These are phyloP conservation scores for Discostella stelligera DNA, from an alignment of 352 stramenopile genomes.

Conservation along the genomic window DNA sequence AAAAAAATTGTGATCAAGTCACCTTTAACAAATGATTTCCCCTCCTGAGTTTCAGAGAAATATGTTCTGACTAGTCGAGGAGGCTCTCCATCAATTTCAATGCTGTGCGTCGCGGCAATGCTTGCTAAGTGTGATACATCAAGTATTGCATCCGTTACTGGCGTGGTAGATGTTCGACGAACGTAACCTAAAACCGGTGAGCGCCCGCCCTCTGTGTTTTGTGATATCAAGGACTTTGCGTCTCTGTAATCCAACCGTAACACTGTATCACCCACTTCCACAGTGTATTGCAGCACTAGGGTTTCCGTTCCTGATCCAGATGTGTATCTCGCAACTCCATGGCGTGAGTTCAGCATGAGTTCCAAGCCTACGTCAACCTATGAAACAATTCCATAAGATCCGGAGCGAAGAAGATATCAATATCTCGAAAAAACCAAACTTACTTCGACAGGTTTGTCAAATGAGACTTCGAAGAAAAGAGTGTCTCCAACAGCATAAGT, in stretches of 20 bases:
- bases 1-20: constrained; percentile 46
- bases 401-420: not conserved
- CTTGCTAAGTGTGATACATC: constrained; percentile 32
- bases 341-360: constrained; percentile 32
- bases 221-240: constrained; percentile 32
- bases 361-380: constrained; percentile 52
- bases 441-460: constrained; percentile 61
- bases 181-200: constrained; percentile 36
- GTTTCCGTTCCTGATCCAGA: constrained; percentile 43
- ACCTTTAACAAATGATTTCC: constrained; percentile 26
- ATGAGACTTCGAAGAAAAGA: constrained; percentile 58
- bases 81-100: constrained; percentile 40
- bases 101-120: constrained; percentile 25
- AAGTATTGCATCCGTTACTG: constrained; percentile 44
- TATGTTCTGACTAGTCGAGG: constrained; percentile 37
- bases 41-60: constrained; percentile 35
- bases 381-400: not conserved
- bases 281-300: constrained; percentile 51
- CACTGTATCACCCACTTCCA: constrained; percentile 39
- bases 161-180: constrained; percentile 31
- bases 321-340: constrained; percentile 40
- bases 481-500: constrained; percentile 54
- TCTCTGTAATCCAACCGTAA: constrained; percentile 38
- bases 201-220: constrained; percentile 53
- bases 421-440: constrained; percentile 9